Percentiles rank a stretch among this genome's conserved stretches.
Evolutionary conservation across 169 alveolate genomes (phyloP).

Genomic region (Theileria annulata): DNA sequence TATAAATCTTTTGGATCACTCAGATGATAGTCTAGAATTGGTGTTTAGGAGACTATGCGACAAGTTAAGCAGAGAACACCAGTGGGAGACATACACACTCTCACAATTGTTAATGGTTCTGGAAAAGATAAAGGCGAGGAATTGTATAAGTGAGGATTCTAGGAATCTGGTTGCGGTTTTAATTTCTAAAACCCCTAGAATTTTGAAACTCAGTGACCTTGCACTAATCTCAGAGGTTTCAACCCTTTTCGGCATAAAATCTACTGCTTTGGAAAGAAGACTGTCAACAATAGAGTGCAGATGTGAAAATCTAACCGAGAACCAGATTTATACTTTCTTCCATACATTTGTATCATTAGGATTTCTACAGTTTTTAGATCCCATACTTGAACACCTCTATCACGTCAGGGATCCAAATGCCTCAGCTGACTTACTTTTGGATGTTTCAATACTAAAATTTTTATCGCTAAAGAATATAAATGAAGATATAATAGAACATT

Average conservation of each 20-base stretch:
- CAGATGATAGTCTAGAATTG: constrained; percentile 26
- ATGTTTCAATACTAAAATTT: constrained; percentile 34
- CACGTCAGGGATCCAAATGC: constrained; percentile 3
- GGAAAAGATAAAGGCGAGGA: constrained; percentile 6
- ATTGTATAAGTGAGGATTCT: constrained; percentile 31
- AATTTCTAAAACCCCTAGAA: constrained; percentile 23
- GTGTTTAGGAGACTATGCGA: constrained; percentile 38
- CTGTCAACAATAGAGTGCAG: constrained; percentile 34
- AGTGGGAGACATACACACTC: constrained; percentile 48
- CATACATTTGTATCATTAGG: constrained; percentile 34
- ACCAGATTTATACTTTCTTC: constrained; percentile 32
- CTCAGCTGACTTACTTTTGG: constrained; percentile 33
- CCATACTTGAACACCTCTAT: constrained; percentile 15
- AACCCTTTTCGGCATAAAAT: constrained; percentile 34
- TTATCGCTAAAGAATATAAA: constrained; percentile 5
- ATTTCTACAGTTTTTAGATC: constrained; percentile 27
- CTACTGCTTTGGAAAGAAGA: constrained; percentile 28
- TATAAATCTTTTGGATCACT: constrained; percentile 23
- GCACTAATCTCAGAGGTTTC: constrained; percentile 21
- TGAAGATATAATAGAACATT: not conserved
- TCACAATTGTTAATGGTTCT: constrained; percentile 31
- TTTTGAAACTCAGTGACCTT: constrained; percentile 46
- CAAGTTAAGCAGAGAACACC: constrained; percentile 43
- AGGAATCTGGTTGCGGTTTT: constrained; percentile 36
- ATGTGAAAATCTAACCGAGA: constrained; percentile 29